Base-by-base conservation (phyloP, 78 protist genomes). In the Chrysochromulina parva region DNA sequence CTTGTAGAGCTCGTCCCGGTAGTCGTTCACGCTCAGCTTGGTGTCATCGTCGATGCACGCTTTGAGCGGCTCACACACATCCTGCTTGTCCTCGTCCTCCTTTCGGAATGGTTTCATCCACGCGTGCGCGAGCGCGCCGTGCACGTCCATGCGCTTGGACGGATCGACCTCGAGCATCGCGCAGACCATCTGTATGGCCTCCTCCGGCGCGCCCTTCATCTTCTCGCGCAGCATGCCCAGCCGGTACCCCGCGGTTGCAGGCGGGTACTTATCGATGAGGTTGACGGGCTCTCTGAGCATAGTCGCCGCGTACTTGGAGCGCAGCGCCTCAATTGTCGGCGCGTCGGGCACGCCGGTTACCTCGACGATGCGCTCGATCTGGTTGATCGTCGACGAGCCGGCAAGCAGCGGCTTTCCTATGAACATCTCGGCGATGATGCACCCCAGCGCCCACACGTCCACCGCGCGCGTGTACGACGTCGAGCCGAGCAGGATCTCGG, bases 401-500 rank as follows among this genome's bases (percentile, higher is more conserved):
- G 99, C 99, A 92, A 99, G 97, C 95, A 97, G 92, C 53, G 99
- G 98, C 88, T 96, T 95, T 1, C 98, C 98, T 1, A 95, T 95
- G 17, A 98, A 48, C 50, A 97, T 84, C 94, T 99, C 99, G 24
- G 50, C 78, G 71, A 98, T 71, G 67, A 99, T 99, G 90, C 99
- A 99, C 24, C 99, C 99, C 6, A 97, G 62, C 0, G 94, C 62
- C 98, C 98, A 95, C 94, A 95, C 14, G 71, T 69, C 78, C 50
- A 28, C 78, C 2, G 26, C 26, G 26, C 16, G 26, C 67, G 93
- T 91, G 93, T 96, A 97, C 91, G 9, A 66, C 38, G 96, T 93
- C 55, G 98, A 96, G 10, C 99, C 99, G 48, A 98, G 94, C 7
- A 98, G 93, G 67, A 99, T 98, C 88, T 99, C 99, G 19, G 99